These are phyloP conservation scores for Cyathus striatus DNA, from an alignment of 768 basidiomycete species.

Conservation along the genomic window DNA sequence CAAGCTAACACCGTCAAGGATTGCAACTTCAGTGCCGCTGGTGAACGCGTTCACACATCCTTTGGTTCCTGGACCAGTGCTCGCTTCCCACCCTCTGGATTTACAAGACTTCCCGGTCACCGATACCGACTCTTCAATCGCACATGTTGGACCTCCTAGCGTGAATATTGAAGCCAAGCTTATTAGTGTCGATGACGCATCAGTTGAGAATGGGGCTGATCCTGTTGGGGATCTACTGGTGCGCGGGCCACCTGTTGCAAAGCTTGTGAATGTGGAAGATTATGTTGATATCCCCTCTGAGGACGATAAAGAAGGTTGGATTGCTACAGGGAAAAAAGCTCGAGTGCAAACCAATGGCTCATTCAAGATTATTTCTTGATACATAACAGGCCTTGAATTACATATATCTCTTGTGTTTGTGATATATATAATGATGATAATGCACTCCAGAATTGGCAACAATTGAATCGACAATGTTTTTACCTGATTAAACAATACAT, in stretches of 20 bases:
- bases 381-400: too few species aligned
- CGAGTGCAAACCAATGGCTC: constrained; percentile 62
- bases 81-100: constrained; percentile 82
- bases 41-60: constrained; percentile 60
- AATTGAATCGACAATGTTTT: too few species aligned
- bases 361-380: constrained; percentile 28
- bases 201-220: constrained; percentile 61
- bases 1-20: constrained; percentile 55
- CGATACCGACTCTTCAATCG: constrained; percentile 24
- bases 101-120: constrained; percentile 62
- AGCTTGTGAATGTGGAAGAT: constrained; percentile 35
- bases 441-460: neutral
- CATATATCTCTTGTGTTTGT: neutral
- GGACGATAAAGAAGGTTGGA: constrained; percentile 18
- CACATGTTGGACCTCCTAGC: constrained; percentile 74
- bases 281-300: constrained; percentile 25
- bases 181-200: constrained; percentile 58
- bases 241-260: constrained; percentile 72
- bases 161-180: constrained; percentile 83
- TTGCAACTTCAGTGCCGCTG: constrained; percentile 74
- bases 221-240: constrained; percentile 58
- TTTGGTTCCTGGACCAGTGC: constrained; percentile 67
- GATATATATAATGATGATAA: neutral
- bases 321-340: constrained; percentile 15
- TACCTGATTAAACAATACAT: too few species aligned